phyloP scores from a whole-genome alignment of 176 grass and related monocot genomes.

The Avena eriantha region DNA sequence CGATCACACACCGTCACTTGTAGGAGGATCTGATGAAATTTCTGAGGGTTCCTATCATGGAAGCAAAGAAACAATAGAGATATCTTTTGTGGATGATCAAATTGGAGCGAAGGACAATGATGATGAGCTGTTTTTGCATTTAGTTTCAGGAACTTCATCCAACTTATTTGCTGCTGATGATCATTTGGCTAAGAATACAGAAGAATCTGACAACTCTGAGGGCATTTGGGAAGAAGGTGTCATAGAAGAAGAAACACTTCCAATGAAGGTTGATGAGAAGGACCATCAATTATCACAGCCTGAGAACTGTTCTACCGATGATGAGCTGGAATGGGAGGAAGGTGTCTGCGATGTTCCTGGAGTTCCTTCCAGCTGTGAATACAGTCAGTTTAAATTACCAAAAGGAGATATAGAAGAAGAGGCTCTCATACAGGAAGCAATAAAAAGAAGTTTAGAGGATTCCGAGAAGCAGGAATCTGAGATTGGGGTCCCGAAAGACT shows the following conservation, averaged over 20 bases:
- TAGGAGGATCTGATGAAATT: slow-evolving; percentile 37
- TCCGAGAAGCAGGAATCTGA: slow-evolving; percentile 49
- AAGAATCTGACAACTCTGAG: slow-evolving; percentile 64
- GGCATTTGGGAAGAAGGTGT: slow-evolving; percentile 78
- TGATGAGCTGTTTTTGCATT: slow-evolving; percentile 82
- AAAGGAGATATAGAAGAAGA: slow-evolving; percentile 85
- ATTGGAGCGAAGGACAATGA: slow-evolving; percentile 58
- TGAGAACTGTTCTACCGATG: slow-evolving; percentile 51
- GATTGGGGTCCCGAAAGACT: slow-evolving; percentile 42
- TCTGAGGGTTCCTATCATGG: slow-evolving; percentile 38
- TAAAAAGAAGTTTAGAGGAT: slow-evolving; percentile 83
- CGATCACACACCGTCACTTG: slow-evolving; percentile 25
- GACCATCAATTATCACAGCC: slow-evolving; percentile 43
- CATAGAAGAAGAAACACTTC: slow-evolving; percentile 47
- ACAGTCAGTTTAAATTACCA: slow-evolving; percentile 54
- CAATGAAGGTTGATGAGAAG: slow-evolving; percentile 40
- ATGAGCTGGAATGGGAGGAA: slow-evolving; percentile 84
- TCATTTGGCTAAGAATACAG: slow-evolving; percentile 39
- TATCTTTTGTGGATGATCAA: slow-evolving; percentile 81
- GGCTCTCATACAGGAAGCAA: slow-evolving; percentile 87
- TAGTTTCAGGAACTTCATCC: slow-evolving; percentile 64
- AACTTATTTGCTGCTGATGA: slow-evolving; percentile 38
- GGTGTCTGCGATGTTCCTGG: slow-evolving; percentile 56
- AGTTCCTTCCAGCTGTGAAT: slow-evolving; percentile 60
- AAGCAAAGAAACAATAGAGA: slow-evolving; percentile 69